Evolutionary conservation across 2,329 filamentous ascomycete genomes (phyloP).

Genomic region (Emergomyces africanus): DNA sequence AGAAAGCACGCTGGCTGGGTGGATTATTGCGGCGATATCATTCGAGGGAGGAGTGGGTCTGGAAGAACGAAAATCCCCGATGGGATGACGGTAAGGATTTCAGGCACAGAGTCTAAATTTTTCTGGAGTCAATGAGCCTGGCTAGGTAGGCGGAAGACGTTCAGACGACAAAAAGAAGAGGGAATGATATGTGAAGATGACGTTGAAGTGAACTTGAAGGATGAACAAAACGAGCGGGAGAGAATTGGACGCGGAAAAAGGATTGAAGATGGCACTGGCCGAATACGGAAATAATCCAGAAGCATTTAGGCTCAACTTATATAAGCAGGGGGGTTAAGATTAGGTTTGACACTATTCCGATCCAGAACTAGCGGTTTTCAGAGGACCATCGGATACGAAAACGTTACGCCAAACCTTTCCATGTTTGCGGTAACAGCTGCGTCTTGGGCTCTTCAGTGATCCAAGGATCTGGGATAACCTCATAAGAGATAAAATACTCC

Average conservation of each 20-base stretch:
- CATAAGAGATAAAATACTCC: no score
- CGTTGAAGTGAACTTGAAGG: background rate
- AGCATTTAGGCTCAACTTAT: background rate
- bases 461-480: no score
- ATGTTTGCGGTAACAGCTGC: background rate
- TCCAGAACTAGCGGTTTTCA: background rate
- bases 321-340: background rate
- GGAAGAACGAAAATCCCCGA: background rate
- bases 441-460: no score
- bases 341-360: constrained; percentile 1
- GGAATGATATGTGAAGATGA: background rate
- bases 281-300: constrained; percentile 1
- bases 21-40: background rate
- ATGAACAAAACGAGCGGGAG: background rate
- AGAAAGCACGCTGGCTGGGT: background rate
- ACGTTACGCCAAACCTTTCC: background rate
- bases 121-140: background rate
- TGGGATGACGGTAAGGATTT: background rate
- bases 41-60: background rate
- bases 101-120: background rate
- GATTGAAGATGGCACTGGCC: background rate
- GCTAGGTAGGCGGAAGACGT: background rate
- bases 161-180: background rate
- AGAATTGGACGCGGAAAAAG: background rate
- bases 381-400: background rate